Conservation (phyloP, 2,329 filamentous ascomycete species). For the Aspergillus quadrilineatus region DNA sequence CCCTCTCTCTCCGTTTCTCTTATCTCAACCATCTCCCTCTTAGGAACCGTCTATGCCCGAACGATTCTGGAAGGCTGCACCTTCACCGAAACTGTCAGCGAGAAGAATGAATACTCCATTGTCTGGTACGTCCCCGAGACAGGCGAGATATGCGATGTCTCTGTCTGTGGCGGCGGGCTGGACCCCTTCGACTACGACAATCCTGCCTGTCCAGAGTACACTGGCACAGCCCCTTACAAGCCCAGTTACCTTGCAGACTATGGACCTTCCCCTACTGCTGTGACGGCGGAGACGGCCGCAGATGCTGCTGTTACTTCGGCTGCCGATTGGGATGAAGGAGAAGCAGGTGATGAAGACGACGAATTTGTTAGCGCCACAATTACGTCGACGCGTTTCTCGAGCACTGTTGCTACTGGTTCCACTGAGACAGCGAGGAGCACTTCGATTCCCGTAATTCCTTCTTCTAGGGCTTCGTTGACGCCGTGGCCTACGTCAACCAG, state of each 20-base stretch:
- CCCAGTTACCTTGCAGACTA: slow-evolving; percentile 8
- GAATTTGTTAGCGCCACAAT: background rate
- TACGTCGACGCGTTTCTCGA: background rate
- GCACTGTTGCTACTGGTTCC: background rate
- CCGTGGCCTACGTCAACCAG: background rate
- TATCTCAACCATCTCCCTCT: background rate
- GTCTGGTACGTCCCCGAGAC: slow-evolving; percentile 62
- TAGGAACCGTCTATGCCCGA: slow-evolving; percentile 18
- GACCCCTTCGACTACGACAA: slow-evolving; percentile 64
- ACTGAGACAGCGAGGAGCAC: background rate
- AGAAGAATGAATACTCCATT: slow-evolving; percentile 29
- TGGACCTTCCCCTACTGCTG: background rate
- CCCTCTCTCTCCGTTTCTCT: background rate
- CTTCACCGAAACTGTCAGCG: slow-evolving; percentile 26
- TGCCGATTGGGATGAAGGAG: background rate
- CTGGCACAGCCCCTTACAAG: slow-evolving; percentile 21
- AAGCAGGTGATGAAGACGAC: background rate
- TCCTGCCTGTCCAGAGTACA: slow-evolving; percentile 54
- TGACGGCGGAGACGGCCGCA: background rate
- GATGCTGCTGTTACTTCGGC: background rate
- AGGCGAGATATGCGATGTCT: slow-evolving; percentile 62
- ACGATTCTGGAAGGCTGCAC: slow-evolving; percentile 28
- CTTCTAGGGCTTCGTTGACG: background rate
- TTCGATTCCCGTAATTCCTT: background rate
- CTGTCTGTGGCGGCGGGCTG: slow-evolving; percentile 67